Evolutionary conservation across 2,329 filamentous ascomycete species (phyloP).

Genomic region (Niveomyces coronatus): DNA sequence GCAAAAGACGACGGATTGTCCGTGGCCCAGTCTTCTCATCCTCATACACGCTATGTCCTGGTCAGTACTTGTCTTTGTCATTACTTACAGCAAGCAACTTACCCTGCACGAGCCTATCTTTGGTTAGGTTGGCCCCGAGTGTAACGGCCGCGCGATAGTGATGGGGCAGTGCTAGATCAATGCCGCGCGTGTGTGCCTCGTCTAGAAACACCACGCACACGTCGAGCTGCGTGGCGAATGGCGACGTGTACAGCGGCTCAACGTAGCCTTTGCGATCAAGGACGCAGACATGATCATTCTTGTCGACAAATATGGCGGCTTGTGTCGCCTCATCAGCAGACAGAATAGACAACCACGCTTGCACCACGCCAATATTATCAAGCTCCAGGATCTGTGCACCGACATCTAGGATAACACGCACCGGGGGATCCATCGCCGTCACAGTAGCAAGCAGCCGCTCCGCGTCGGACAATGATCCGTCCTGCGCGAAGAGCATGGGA

Average conservation of each 20-base stretch:
- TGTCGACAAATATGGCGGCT: slow-evolving; percentile 45
- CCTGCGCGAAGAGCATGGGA: not conserved
- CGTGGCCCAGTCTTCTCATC: slow-evolving; percentile 56
- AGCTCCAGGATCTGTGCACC: slow-evolving; percentile 61
- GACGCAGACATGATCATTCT: slow-evolving; percentile 43
- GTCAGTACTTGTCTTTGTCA: too few relatives aligned
- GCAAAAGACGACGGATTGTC: slow-evolving; percentile 55
- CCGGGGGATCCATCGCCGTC: slow-evolving; percentile 13
- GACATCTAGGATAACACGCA: slow-evolving; percentile 57
- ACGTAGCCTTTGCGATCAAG: slow-evolving; percentile 35
- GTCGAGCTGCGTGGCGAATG: slow-evolving; percentile 45
- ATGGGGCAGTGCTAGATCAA: slow-evolving; percentile 50
- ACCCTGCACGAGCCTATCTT: slow-evolving; percentile 62
- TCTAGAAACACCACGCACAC: slow-evolving; percentile 58
- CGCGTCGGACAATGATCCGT: slow-evolving; percentile 13
- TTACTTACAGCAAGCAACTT: slow-evolving; percentile 17
- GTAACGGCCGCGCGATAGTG: slow-evolving; percentile 56
- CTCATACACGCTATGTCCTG: slow-evolving; percentile 51
- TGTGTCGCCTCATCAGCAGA: slow-evolving; percentile 6
- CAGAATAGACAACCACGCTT: slow-evolving; percentile 35
- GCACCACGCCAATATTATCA: slow-evolving; percentile 42
- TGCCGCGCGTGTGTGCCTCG: slow-evolving; percentile 60
- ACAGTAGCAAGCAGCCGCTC: slow-evolving; percentile 29
- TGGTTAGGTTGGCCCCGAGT: slow-evolving; percentile 52
- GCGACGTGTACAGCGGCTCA: slow-evolving; percentile 45